These are phyloP conservation scores for Trifolium subterraneum DNA, from an alignment of 306 rosid genomes.

Conservation along the genomic window DNA sequence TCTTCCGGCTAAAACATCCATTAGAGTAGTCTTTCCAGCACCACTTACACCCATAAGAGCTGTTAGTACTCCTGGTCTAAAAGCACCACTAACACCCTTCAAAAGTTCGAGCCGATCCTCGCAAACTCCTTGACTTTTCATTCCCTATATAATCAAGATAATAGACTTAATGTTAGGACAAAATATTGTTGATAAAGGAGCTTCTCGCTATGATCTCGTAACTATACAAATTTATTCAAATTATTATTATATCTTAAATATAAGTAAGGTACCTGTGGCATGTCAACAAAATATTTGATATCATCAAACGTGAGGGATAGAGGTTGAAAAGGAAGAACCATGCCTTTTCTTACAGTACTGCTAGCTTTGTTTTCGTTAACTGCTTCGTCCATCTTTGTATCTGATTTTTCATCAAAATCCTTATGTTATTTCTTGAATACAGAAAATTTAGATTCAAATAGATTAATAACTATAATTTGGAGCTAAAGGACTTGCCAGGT, in stretches of 20 bases:
- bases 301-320: conserved; percentile 67
- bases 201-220: background rate
- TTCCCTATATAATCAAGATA: conserved; percentile 38
- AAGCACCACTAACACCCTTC: conserved; percentile 74
- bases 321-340: conserved; percentile 81
- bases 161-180: conserved; percentile 3
- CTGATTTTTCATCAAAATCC: conserved; percentile 38
- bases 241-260: background rate
- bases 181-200: background rate
- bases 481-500: conserved; percentile 39
- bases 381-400: conserved; percentile 33
- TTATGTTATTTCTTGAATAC: conserved; percentile 23
- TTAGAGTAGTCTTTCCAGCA: conserved; percentile 76
- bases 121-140: conserved; percentile 41
- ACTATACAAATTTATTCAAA: background rate
- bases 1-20: conserved; percentile 85
- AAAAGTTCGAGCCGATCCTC: conserved; percentile 60
- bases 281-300: conserved; percentile 74
- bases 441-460: background rate
- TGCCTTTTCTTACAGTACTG: conserved; percentile 46
- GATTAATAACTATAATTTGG: conserved; percentile 13
- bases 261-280: conserved; percentile 48
- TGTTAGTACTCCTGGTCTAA: conserved; percentile 69
- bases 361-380: conserved; percentile 27
- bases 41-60: conserved; percentile 57